phyloP scores from a whole-genome alignment of 768 basidiomycete genomes.

The Dacryopinax primogenitus region DNA sequence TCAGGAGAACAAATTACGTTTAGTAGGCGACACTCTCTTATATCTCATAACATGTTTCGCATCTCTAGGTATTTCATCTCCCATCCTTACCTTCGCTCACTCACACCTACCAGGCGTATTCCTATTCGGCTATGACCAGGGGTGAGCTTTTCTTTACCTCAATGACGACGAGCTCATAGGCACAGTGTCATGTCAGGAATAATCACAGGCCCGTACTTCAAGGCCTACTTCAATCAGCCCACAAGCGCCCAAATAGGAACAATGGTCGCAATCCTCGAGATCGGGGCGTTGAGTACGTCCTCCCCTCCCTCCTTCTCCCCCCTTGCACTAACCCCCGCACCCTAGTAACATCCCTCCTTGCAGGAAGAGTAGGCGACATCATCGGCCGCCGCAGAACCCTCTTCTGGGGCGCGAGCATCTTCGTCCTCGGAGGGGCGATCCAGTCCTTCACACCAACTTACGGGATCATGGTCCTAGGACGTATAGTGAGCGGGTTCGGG shows the following conservation, averaged over 20 bases:
- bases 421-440: slow-evolving; percentile 72
- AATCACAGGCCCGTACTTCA: slow-evolving; percentile 77
- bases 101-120: slow-evolving; percentile 11
- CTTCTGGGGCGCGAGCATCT: slow-evolving; percentile 67
- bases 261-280: slow-evolving; percentile 89
- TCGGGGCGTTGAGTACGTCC: slow-evolving; percentile 75
- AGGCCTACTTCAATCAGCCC: slow-evolving; percentile 68
- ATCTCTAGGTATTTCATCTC: slow-evolving; percentile 50
- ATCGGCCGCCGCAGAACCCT: slow-evolving; percentile 78
- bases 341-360: slow-evolving; percentile 74
- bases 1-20: slow-evolving; percentile 24
- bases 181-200: slow-evolving; percentile 78
- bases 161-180: slow-evolving; percentile 20
- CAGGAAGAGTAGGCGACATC: slow-evolving; percentile 75
- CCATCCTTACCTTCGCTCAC: not conserved
- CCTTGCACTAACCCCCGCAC: slow-evolving; percentile 12
- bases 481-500: slow-evolving; percentile 74
- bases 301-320: not conserved
- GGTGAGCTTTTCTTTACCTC: slow-evolving; percentile 32
- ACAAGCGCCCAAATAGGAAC: slow-evolving; percentile 66
- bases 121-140: slow-evolving; percentile 80
- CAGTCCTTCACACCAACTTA: slow-evolving; percentile 76
- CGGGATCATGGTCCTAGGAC: slow-evolving; percentile 66
- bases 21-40: slow-evolving; percentile 66
- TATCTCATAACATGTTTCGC: slow-evolving; percentile 71